Base-by-base conservation (phyloP, 2,329 filamentous ascomycete species). In the Venturiaceae sp. region DNA sequence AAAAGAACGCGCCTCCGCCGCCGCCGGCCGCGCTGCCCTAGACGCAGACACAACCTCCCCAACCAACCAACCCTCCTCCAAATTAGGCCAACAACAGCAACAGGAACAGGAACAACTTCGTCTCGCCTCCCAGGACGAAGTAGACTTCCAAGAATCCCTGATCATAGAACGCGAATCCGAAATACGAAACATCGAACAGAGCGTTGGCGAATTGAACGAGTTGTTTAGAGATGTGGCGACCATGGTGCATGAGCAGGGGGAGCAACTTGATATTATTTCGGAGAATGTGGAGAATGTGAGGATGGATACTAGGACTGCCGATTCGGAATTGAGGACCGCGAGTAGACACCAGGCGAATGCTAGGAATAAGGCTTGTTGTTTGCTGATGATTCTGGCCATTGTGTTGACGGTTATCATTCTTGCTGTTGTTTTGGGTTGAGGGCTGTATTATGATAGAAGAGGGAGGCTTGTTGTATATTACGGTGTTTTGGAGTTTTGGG, bases 161-260 rank as follows among this genome's bases (percentile, higher is more conserved):
- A 99, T 99, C 68, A 86, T 95, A 61, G 92, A 99, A 78, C 91
- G 95, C 57, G 94, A 99, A 73, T 85, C 90, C 59, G 94, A 99
- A 76, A 99, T 99, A 64, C 86, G 92, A 62, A 95, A 95, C 70
- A 99, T 99, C 67, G 94, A 97, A 75, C 92, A 96, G 72, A 91
- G 89, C 58, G 94, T 99, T 6, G 88, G 88, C 58, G 94, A 99
- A 68, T 77, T 99, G 62, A 99, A 99, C 67, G 94, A 97, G 68
- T 81, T 99, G 46, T 99, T 99, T 79, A 83, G 92, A 62, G 92
- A 99, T 76, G 91, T 99, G n/a, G 94, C 92, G 52, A 91, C 96
- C 72, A 96, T 99, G 72, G 92, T 99, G 55, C 84, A 84, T 61
- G 92, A 97, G 74, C 94, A 99, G 75, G 94, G 94, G 55, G 88